Percentiles rank a stretch among this genome's conserved stretches.
Evolutionary conservation across 768 basidiomycete species (phyloP).

Genomic region (Leccinum fibrillosum): DNA sequence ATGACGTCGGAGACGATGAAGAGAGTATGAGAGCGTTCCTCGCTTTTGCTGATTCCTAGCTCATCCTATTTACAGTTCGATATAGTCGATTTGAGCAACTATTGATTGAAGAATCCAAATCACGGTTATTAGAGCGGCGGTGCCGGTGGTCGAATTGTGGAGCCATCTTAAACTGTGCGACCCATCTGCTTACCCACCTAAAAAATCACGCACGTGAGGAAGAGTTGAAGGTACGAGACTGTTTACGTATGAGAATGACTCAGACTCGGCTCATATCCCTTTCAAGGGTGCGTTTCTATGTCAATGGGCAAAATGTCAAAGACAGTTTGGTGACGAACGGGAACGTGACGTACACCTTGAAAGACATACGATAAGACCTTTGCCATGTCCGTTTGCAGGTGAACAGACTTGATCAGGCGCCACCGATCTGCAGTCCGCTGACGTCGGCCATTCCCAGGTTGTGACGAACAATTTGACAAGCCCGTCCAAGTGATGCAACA

Average conservation of each 20-base stretch:
- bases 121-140: constrained; percentile 41
- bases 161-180: constrained; percentile 50
- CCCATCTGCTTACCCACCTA: constrained; percentile 50
- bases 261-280: constrained; percentile 5
- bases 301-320: constrained; percentile 57
- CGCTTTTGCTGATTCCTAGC: constrained; percentile 22
- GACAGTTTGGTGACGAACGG: constrained; percentile 35
- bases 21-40: constrained; percentile 30
- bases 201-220: constrained; percentile 34
- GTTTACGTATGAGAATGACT: not conserved
- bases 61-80: constrained; percentile 36
- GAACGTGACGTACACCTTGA: constrained; percentile 48
- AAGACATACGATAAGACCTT: constrained; percentile 39
- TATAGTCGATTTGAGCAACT: constrained; percentile 37
- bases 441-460: constrained; percentile 40
- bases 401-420: constrained; percentile 1
- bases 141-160: constrained; percentile 65
- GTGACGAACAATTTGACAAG: constrained; percentile 46
- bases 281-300: constrained; percentile 42
- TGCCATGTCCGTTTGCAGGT: constrained; percentile 44
- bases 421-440: not conserved
- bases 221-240: constrained; percentile 26
- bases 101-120: constrained; percentile 46
- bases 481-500: constrained; percentile 51
- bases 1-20: constrained; percentile 21